Evolutionary conservation across 805 yeast genomes (phyloP), one percentile per base, ranked within the genome.

Genomic region (Ogataea naganishii): DNA sequence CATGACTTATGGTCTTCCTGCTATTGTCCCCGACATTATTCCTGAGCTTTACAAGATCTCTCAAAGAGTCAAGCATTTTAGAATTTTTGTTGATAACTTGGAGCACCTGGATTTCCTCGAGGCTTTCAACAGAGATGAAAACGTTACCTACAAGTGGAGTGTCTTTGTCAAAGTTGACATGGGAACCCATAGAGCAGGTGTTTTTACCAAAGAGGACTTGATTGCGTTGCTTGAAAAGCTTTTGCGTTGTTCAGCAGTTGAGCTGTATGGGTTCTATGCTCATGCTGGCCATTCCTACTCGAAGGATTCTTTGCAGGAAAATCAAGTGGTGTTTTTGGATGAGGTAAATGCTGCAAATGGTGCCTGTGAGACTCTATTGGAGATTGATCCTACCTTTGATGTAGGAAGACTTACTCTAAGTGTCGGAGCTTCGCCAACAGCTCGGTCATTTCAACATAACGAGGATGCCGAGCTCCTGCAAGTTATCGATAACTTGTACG

Each of bases 391-490:
- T 4, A 27, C 40, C 1, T 38, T 60, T 7, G 59, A 59, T 26
- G 58, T 66, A 3, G 27, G 49, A 1, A 40, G 56, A 13, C 53
- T 80, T 18, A 62, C 60, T 6, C 55, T 81, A 2, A 79, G 89
- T 0, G 81, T 80, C 15, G 94, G 94, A 14, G 86, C 92, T 2
- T 80, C 94, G 0, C 92, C 92, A 26, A 81, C 89, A 0, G 73
- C 81, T 5, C 83, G 78, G 45, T 69, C 82, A 41, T 23, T 29
- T 42, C 17, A 27, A 35, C 7, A 18, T 36, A 16, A 27, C 44
- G 2, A 9, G 25, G 8, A 17, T 33, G 31, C 43, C 14, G 22
- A 40, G 22, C 41, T 39, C 39, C 41, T 27, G 10, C 15, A 26
- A 1, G 23, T 6, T 12, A 28, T 35, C 12, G 46, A 46, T 3